Conservation (phyloP, 2,329 filamentous ascomycete genomes). For the Cadophora gregata region DNA sequence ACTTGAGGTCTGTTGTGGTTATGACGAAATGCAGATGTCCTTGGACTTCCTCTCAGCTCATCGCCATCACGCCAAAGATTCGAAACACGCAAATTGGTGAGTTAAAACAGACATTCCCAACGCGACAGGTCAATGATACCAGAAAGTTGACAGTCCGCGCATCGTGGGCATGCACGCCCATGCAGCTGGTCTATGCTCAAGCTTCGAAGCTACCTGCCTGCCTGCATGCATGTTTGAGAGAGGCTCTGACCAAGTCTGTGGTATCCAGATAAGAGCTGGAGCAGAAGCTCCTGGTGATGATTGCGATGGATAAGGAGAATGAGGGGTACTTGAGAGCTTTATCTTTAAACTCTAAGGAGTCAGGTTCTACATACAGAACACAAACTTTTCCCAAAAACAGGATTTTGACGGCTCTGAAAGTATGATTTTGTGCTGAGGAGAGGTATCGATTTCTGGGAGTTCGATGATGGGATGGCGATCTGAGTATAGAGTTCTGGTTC, state of each 20-base stretch:
- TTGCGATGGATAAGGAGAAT: background rate
- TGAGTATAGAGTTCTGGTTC: background rate
- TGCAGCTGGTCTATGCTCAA: background rate
- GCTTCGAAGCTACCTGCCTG: too few species aligned
- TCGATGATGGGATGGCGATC: background rate
- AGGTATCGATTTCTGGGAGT: background rate
- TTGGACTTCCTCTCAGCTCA: background rate
- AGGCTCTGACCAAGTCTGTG: background rate
- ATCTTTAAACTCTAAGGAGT: background rate
- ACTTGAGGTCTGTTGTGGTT: background rate
- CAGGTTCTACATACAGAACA: background rate
- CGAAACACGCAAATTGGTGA: background rate
- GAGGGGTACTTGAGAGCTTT: background rate
- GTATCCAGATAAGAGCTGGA: background rate
- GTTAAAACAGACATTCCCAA: background rate
- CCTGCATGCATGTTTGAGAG: conserved; percentile 1
- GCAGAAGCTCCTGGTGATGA: background rate
- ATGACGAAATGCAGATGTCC: background rate
- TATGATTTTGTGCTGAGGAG: background rate
- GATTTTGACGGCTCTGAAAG: background rate
- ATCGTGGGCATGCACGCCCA: background rate
- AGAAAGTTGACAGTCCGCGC: background rate
- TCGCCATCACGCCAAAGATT: background rate
- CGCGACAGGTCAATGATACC: background rate
- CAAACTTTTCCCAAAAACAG: background rate